Percentiles rank a stretch among this genome's conserved stretches.
Conservation (phyloP, 768 basidiomycete genomes). For the Paxillus rubicundulus region DNA sequence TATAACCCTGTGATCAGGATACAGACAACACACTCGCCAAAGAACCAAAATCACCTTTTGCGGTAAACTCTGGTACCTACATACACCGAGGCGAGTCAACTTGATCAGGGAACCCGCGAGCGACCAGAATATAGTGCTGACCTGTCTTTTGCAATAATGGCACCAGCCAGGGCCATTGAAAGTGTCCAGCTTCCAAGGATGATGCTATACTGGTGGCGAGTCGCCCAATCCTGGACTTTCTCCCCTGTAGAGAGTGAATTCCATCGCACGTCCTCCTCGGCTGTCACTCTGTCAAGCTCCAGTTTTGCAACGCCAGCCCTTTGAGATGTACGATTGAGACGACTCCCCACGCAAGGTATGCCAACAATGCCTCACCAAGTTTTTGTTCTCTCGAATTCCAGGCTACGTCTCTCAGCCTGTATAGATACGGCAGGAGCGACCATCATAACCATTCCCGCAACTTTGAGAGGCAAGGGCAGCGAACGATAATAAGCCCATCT, state of each 20-base stretch:
- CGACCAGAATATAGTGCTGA: constrained; percentile 32
- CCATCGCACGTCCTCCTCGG: constrained; percentile 43
- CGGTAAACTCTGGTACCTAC: constrained; percentile 26
- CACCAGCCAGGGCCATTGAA: constrained; percentile 62
- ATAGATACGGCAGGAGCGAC: constrained; percentile 68
- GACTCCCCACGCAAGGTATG: too few species aligned
- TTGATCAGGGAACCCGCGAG: background rate
- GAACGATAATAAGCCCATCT: constrained; percentile 57
- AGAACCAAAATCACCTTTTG: constrained; percentile 21
- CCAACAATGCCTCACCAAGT: constrained; percentile 43
- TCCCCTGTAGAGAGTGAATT: constrained; percentile 45
- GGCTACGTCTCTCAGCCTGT: constrained; percentile 67
- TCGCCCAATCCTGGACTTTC: constrained; percentile 61
- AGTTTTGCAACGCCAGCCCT: constrained; percentile 45
- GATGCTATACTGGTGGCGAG: constrained; percentile 66
- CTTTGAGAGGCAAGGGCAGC: constrained; percentile 67
- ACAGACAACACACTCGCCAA: background rate
- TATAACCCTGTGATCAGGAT: constrained; percentile 32
- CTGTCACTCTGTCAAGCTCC: constrained; percentile 49
- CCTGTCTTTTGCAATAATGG: constrained; percentile 63
- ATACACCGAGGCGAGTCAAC: background rate
- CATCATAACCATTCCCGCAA: constrained; percentile 63
- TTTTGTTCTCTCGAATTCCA: constrained; percentile 59
- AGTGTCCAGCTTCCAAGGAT: constrained; percentile 76
- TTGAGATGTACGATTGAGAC: background rate